These are phyloP conservation scores for Dunaliella primolecta DNA, from an alignment of 139 green algal species.

Conservation along the genomic window DNA sequence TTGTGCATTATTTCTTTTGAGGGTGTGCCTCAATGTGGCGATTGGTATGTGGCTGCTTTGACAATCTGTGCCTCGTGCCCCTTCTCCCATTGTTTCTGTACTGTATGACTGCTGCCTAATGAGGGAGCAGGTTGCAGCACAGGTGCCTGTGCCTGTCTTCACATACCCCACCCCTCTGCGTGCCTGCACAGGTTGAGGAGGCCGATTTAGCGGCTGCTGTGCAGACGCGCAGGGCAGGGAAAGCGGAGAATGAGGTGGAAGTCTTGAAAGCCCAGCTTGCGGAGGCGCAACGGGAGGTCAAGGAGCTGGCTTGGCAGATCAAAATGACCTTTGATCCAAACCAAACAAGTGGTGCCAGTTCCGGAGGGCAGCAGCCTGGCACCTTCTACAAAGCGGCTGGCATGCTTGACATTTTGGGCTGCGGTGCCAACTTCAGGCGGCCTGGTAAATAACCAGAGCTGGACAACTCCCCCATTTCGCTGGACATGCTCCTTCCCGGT, in stretches of 20 bases:
- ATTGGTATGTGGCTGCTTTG: no score
- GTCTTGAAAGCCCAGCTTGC: conserved; percentile 25
- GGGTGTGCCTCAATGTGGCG: no score
- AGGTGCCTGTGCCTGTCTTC: no score
- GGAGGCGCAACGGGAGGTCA: conserved; percentile 36
- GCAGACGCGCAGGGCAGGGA: conserved; percentile 39
- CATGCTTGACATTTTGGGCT: conserved; percentile 45
- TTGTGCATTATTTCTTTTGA: no score
- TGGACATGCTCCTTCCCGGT: no score
- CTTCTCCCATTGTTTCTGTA: no score
- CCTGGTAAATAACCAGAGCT: background rate
- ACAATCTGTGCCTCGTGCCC: no score
- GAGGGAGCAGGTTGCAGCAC: no score
- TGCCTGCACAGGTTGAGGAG: conserved; percentile 46
- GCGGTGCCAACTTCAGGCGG: conserved; percentile 43
- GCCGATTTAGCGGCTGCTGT: conserved; percentile 50
- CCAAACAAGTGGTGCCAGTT: background rate
- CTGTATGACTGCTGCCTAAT: no score
- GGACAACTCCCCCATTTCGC: no score
- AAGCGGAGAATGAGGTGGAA: conserved; percentile 36
- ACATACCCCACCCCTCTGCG: no score
- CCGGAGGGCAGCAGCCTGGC: background rate
- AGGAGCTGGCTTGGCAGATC: conserved; percentile 51
- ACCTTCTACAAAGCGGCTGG: conserved; percentile 16
- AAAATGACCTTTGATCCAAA: conserved; percentile 33